A percentile compares a stretch with the other conserved stretches of the same genome.
Conservation (phyloP, 2,329 filamentous ascomycete species). For the Alternaria ventricosa region DNA sequence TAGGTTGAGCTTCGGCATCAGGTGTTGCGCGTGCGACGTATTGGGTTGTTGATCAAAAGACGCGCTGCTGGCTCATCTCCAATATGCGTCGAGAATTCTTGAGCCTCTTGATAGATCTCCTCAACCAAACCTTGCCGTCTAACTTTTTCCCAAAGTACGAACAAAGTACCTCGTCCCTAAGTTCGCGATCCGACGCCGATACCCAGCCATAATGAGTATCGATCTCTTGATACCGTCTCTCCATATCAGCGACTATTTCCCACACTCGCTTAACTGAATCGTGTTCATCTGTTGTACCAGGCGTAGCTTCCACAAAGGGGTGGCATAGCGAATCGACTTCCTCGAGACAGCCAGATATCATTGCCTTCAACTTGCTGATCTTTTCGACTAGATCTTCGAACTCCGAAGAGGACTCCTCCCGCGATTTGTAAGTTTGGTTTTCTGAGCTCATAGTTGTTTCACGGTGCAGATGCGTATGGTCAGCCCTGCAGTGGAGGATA, state of each 20-base stretch:
- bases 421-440: background rate
- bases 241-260: background rate
- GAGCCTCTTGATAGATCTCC: background rate
- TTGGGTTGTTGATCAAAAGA: background rate
- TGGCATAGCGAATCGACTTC: background rate
- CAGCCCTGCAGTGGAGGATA: background rate
- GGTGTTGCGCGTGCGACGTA: background rate
- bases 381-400: background rate
- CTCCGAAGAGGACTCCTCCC: background rate
- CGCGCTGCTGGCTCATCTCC: background rate
- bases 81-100: background rate
- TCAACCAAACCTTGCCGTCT: background rate
- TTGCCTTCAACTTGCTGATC: background rate
- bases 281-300: background rate
- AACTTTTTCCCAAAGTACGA: background rate
- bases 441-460: background rate
- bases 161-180: background rate
- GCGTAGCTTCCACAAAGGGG: background rate
- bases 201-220: constrained; percentile 15
- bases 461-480: background rate
- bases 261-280: background rate
- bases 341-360: background rate
- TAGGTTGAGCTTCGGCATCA: background rate
- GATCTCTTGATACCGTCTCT: background rate
- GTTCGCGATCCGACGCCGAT: constrained; percentile 5